A percentile compares a stretch with the other conserved stretches of the same genome.
These are phyloP conservation scores for Mrakia frigida DNA, from an alignment of 768 basidiomycete species.

Conservation along the genomic window DNA sequence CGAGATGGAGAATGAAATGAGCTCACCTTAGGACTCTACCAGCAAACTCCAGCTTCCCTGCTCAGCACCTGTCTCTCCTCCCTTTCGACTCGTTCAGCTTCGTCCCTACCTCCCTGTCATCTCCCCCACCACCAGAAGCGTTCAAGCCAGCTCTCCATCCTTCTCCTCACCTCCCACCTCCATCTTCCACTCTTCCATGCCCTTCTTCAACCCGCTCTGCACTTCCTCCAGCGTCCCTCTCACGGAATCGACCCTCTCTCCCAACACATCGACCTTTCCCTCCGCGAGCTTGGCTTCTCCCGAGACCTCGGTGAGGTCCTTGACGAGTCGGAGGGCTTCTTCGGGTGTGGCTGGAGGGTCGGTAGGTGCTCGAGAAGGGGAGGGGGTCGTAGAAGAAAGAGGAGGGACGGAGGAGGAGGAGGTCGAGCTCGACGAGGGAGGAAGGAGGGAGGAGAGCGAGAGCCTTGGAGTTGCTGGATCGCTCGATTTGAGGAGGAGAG, in stretches of 20 bases:
- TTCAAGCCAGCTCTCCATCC: neutral
- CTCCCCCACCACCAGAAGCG: too few species aligned
- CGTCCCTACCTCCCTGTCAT: too few species aligned
- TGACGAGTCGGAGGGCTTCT: neutral
- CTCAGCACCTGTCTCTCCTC: too few species aligned
- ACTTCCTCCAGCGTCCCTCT: conserved; percentile 3
- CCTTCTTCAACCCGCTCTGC: neutral
- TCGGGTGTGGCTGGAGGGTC: neutral
- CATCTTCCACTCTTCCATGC: neutral
- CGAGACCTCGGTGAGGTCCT: neutral
- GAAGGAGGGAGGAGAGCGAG: neutral
- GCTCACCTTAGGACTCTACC: too few species aligned
- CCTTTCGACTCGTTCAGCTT: too few species aligned
- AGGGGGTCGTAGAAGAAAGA: neutral
- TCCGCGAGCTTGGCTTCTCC: conserved; percentile 8
- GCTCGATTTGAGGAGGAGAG: neutral
- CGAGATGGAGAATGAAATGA: too few species aligned
- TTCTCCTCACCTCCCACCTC: neutral
- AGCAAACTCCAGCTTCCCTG: too few species aligned
- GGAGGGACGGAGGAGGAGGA: neutral
- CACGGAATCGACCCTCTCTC: neutral
- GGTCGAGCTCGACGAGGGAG: neutral
- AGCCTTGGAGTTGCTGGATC: neutral
- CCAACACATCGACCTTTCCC: neutral
- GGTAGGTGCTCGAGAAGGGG: neutral